Base-by-base conservation (phyloP, 768 basidiomycete species). In the Pseudohyphozyma bogoriensis region DNA sequence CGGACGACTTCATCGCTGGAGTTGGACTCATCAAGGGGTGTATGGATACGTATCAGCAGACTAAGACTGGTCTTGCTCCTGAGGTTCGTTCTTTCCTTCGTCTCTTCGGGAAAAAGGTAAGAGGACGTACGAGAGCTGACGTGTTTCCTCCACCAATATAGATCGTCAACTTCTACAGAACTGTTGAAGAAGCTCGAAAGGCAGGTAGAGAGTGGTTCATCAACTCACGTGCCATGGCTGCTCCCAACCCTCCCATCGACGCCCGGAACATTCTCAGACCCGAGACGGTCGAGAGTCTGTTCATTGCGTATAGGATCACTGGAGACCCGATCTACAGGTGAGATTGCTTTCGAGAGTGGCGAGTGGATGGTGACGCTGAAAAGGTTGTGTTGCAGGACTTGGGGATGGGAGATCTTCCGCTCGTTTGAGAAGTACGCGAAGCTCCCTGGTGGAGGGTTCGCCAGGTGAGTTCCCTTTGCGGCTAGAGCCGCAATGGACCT, bases 201-300 rank as follows among this genome's bases (percentile, higher is more conserved):
- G 77, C 77, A 0, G 74, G 83, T 4, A 56, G 67, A 76, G 78
- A 15, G 72, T 66, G 65, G 65, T 66, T 52, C 56, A 66, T 66
- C 59, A 63, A 66, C 47, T 55, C 52, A 31, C 61, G 65, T 12
- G 5, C 42, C 24, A 54, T 47, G 10, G 26, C 60, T 3, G 22
- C 36, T 7, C 50, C 62, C 1, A 46, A 60, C 28, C 62, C 71
- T 4, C 68, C 75, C 1, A 84, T 90, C 64, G 90, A 93, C 67
- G 89, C 89, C 15, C 82, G 90, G 40, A 95, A 97, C 72, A 95
- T 96, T 73, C 82, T 97, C 12, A 83, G 90, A 10, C 92, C 92
- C 3, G 92, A 97, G 77, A 97, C 92, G 2, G 81, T 91, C 29
- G 92, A 97, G 73, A 91, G 88, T 1, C 82, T 95, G 42, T 93